Conservation (phyloP, 1,284 basidiomycete species). For the Malassezia furfur region DNA sequence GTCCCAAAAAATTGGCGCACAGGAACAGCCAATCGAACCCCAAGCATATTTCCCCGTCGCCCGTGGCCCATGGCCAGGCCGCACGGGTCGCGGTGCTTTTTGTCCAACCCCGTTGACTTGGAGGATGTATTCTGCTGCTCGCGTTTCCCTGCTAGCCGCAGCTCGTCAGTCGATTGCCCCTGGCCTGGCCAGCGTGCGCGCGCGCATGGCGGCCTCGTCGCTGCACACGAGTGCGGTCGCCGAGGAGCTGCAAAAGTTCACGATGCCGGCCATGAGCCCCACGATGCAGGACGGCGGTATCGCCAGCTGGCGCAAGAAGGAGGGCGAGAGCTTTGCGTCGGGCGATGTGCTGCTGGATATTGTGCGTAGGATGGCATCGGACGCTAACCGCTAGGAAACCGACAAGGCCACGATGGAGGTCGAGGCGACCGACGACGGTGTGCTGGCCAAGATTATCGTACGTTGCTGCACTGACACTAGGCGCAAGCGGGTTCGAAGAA, state of each 20-base stretch:
- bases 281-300: constrained; percentile 99
- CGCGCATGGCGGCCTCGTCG: background rate
- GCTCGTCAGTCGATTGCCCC: background rate
- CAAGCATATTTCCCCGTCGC: constrained; percentile 9
- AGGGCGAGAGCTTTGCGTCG: constrained; percentile 76
- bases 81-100: background rate
- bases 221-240: constrained; percentile 55
- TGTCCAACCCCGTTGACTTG: background rate
- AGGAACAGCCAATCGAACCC: too few species aligned
- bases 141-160: constrained; percentile 7
- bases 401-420: constrained; percentile 99
- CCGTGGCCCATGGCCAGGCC: background rate
- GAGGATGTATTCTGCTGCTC: constrained; percentile 11
- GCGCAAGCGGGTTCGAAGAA: constrained; percentile 72
- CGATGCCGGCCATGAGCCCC: constrained; percentile 96
- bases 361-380: constrained; percentile 52
- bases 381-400: constrained; percentile 64
- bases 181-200: background rate
- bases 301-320: constrained; percentile 90
- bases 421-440: constrained; percentile 91
- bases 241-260: constrained; percentile 74
- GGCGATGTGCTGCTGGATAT: constrained; percentile 94
- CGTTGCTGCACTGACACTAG: constrained; percentile 59
- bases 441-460: constrained; percentile 87
- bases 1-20: too few species aligned